phyloP scores from a whole-genome alignment of 2,329 filamentous ascomycete genomes.

The Colletotrichum brevisporum region DNA sequence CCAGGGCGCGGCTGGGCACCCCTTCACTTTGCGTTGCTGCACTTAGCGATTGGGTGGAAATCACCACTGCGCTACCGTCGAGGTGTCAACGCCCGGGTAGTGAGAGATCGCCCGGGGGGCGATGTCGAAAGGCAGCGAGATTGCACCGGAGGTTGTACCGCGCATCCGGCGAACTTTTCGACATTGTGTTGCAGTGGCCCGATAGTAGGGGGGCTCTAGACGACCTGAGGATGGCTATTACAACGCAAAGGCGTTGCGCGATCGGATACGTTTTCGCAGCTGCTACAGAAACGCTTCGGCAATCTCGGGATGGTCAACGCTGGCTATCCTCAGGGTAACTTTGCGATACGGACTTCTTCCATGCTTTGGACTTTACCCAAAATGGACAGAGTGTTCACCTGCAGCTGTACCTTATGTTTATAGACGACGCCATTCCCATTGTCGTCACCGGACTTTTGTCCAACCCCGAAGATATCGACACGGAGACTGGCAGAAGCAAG shows the following conservation, averaged over 20 bases:
- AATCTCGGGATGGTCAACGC: no score
- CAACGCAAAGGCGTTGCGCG: no score
- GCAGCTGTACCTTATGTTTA: conserved; percentile 82
- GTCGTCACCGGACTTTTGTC: conserved; percentile 82
- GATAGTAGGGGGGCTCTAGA: conserved; percentile 78
- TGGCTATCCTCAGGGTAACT: conserved; percentile 83
- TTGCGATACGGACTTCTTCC: conserved; percentile 84
- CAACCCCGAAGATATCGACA: conserved; percentile 64
- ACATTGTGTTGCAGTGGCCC: conserved; percentile 84
- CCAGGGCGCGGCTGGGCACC: no score
- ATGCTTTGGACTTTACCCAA: no score
- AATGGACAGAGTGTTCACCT: conserved; percentile 81
- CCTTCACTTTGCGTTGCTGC: conserved; percentile 70
- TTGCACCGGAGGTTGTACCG: no score
- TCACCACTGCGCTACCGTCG: conserved; percentile 73
- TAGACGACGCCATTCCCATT: conserved; percentile 83
- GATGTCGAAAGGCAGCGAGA: conserved; percentile 79
- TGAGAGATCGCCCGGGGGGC: conserved; percentile 62
- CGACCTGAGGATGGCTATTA: conserved; percentile 80
- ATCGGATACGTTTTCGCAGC: conserved; percentile 77
- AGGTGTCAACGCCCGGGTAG: conserved; percentile 68
- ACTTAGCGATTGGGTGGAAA: conserved; percentile 79
- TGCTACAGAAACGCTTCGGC: conserved; percentile 72
- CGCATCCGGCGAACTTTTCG: no score
- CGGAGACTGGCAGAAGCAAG: conserved; percentile 60